A percentile compares a stretch with the other conserved stretches of the same genome.
Evolutionary conservation across 306 rosid genomes (phyloP).

Genomic region (Delonix regia): DNA sequence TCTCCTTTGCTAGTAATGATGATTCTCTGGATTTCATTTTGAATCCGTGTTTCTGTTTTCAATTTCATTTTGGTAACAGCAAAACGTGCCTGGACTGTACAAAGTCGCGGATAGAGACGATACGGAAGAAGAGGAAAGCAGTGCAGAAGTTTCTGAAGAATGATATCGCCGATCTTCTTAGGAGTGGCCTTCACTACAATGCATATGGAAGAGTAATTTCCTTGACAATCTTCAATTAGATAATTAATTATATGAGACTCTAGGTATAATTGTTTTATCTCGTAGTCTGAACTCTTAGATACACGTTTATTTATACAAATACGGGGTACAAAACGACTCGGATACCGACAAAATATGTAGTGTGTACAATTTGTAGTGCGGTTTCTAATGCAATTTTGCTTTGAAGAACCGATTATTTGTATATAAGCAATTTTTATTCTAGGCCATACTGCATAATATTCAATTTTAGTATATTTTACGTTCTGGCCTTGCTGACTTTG

Average conservation of each 20-base stretch:
- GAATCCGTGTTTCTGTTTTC: neutral
- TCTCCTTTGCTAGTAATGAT: neutral
- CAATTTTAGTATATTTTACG: neutral
- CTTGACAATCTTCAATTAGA: neutral
- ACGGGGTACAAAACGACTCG: neutral
- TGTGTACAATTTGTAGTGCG: neutral
- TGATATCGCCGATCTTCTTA: conserved; percentile 77
- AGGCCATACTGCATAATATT: neutral
- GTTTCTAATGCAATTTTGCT: neutral
- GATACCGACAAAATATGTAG: too few species aligned
- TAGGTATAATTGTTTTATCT: neutral
- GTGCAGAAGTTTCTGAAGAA: conserved; percentile 74
- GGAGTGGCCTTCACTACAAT: conserved; percentile 56
- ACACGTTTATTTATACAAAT: neutral
- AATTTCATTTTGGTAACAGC: conserved; percentile 46
- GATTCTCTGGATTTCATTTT: neutral
- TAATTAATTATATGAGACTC: neutral
- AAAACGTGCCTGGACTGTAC: conserved; percentile 54
- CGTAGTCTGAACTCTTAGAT: neutral
- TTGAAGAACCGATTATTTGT: neutral
- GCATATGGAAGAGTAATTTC: conserved; percentile 79
- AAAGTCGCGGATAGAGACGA: conserved; percentile 59
- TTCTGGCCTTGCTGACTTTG: neutral
- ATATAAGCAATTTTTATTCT: neutral
- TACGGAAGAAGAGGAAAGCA: conserved; percentile 61